These are phyloP conservation scores for Poa pratensis DNA, from an alignment of 176 grass and related monocot genomes.

Conservation along the genomic window DNA sequence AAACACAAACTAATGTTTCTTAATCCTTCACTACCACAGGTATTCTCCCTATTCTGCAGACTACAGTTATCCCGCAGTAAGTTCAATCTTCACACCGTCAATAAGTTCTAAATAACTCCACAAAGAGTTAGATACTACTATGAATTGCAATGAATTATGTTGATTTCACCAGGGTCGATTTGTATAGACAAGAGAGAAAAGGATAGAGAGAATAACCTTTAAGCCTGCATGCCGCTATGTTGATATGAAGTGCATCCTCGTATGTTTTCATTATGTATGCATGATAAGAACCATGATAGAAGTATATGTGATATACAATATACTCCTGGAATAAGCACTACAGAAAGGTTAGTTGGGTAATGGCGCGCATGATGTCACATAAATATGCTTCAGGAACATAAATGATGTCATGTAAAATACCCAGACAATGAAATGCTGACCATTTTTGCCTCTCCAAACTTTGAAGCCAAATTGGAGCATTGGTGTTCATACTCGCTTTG, in stretches of 20 bases:
- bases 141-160: slow-evolving; percentile 10
- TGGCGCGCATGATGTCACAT: not conserved
- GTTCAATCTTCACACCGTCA: slow-evolving; percentile 29
- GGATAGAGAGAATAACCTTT: not conserved
- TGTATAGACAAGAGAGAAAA: not conserved
- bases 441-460: slow-evolving; percentile 30
- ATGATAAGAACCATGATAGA: slow-evolving; percentile 1
- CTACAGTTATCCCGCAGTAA: slow-evolving; percentile 74
- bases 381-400: not conserved
- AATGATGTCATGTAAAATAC: slow-evolving; percentile 10
- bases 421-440: slow-evolving; percentile 24
- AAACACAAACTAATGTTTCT: slow-evolving; percentile 35
- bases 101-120: slow-evolving; percentile 12
- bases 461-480: slow-evolving; percentile 12
- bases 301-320: slow-evolving; percentile 9
- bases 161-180: not conserved
- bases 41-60: slow-evolving; percentile 86
- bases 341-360: slow-evolving; percentile 1
- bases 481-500: not conserved
- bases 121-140: not conserved
- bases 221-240: not conserved
- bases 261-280: slow-evolving; percentile 20
- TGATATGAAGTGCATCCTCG: not conserved
- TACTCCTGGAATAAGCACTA: not conserved
- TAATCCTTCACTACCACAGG: slow-evolving; percentile 50